These are phyloP conservation scores for Dendrobium catenatum DNA, from an alignment of 106 monocot species.

Conservation along the genomic window DNA sequence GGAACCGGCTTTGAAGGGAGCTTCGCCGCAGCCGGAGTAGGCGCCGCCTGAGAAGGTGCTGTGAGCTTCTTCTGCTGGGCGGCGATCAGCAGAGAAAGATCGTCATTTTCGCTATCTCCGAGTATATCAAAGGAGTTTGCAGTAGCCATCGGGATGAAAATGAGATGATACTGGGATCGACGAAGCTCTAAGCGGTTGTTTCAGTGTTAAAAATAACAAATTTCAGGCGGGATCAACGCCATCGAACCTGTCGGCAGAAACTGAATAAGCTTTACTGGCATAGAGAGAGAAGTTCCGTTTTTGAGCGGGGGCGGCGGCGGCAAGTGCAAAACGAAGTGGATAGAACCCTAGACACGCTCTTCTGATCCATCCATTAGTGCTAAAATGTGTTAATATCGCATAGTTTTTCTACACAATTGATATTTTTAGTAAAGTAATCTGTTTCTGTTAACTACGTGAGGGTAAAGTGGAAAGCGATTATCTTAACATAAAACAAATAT, in stretches of 20 bases:
- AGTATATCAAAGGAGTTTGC: conserved; percentile 56
- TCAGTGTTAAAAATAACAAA: background rate
- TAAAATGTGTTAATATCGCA: too few species aligned
- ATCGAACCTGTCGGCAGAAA: background rate
- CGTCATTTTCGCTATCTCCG: conserved; percentile 47
- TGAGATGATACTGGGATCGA: background rate
- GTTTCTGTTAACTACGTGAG: too few species aligned
- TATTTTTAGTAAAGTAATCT: too few species aligned
- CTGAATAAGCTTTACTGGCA: background rate
- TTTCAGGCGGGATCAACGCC: background rate
- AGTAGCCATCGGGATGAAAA: conserved; percentile 22
- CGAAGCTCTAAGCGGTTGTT: background rate
- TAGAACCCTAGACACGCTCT: background rate
- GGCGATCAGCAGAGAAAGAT: conserved; percentile 44
- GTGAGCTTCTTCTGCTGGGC: conserved; percentile 42
- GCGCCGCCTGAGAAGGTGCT: conserved; percentile 16
- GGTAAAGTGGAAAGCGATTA: too few species aligned
- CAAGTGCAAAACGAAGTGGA: background rate
- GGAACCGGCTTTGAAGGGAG: conserved; percentile 54
- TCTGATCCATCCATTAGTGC: background rate
- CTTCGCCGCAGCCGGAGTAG: conserved; percentile 33
- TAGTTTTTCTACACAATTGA: too few species aligned
- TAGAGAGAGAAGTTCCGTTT: background rate
- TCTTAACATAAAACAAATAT: too few species aligned
- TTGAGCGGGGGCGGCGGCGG: background rate